Evolutionary conservation across 768 basidiomycete genomes (phyloP).

Genomic region (Mycena albidolilacea): DNA sequence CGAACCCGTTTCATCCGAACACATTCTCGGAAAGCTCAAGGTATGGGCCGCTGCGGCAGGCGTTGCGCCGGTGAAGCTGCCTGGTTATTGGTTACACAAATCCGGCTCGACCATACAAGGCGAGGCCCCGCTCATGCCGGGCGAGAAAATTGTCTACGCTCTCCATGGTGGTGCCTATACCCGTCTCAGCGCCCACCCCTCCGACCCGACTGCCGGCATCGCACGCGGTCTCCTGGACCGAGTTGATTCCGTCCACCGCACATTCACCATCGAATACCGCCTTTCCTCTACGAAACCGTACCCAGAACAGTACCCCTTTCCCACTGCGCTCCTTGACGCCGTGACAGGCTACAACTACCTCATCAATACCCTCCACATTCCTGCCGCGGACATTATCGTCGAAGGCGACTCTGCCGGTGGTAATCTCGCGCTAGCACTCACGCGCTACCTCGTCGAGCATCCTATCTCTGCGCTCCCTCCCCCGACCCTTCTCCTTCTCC

Average conservation of each 20-base stretch:
- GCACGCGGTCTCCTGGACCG: slow-evolving; percentile 63
- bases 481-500: slow-evolving; percentile 65
- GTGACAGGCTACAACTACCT: slow-evolving; percentile 84
- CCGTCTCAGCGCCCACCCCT: slow-evolving; percentile 70
- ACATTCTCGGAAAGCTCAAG: slow-evolving; percentile 61
- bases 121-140: slow-evolving; percentile 57
- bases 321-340: slow-evolving; percentile 81
- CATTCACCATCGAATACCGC: slow-evolving; percentile 81
- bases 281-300: slow-evolving; percentile 64
- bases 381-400: slow-evolving; percentile 73
- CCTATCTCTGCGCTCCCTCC: slow-evolving; percentile 56
- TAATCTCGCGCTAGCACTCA: slow-evolving; percentile 76
- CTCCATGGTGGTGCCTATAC: slow-evolving; percentile 78
- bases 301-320: slow-evolving; percentile 71
- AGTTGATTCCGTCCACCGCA: slow-evolving; percentile 59
- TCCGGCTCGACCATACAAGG: slow-evolving; percentile 51
- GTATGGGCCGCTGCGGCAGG: slow-evolving; percentile 56
- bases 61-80: slow-evolving; percentile 60
- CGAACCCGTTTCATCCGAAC: slow-evolving; percentile 52
- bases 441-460: slow-evolving; percentile 72
- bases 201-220: slow-evolving; percentile 61
- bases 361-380: slow-evolving; percentile 68
- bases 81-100: slow-evolving; percentile 72
- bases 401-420: slow-evolving; percentile 86
- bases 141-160: slow-evolving; percentile 71